Conservation (phyloP, 768 basidiomycete genomes). For the Lactarius hatsudake region DNA sequence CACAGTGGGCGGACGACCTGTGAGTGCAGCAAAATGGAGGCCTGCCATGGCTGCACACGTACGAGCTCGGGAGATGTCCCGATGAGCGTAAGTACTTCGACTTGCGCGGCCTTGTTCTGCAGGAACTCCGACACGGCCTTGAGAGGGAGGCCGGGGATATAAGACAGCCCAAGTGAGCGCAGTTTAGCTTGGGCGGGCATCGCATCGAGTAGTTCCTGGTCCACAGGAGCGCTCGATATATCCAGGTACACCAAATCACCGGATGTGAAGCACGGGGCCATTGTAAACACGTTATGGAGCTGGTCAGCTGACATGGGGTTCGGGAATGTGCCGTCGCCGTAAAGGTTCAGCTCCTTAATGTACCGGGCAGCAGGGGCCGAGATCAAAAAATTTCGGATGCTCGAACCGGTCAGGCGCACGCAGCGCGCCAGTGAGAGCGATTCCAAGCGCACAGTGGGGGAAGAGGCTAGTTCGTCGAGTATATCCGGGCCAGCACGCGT, state of each 20-base stretch:
- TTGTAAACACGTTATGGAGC: slow-evolving; percentile 59
- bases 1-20: slow-evolving; percentile 79
- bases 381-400: slow-evolving; percentile 71
- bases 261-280: slow-evolving; percentile 75
- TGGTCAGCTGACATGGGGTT: slow-evolving; percentile 68
- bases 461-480: slow-evolving; percentile 60
- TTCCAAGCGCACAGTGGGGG: slow-evolving; percentile 62
- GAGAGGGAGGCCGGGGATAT: slow-evolving; percentile 72
- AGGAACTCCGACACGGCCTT: slow-evolving; percentile 67
- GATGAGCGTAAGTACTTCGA: slow-evolving; percentile 84
- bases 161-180: slow-evolving; percentile 86
- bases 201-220: slow-evolving; percentile 45
- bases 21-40: slow-evolving; percentile 73
- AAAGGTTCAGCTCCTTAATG: slow-evolving; percentile 80
- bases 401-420: slow-evolving; percentile 74
- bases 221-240: slow-evolving; percentile 76
- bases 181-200: slow-evolving; percentile 68
- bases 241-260: slow-evolving; percentile 85
- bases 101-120: slow-evolving; percentile 58
- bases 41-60: slow-evolving; percentile 53
- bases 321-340: slow-evolving; percentile 81
- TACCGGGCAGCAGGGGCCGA: slow-evolving; percentile 58
- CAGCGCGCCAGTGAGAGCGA: slow-evolving; percentile 86
- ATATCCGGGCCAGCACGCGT: slow-evolving; percentile 81
- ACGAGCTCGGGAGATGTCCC: slow-evolving; percentile 57